Evolutionary conservation across 495 filamentous ascomycete species (phyloP), one percentile per base, ranked within the genome.

Genomic region (Trichoderma erinaceum): DNA sequence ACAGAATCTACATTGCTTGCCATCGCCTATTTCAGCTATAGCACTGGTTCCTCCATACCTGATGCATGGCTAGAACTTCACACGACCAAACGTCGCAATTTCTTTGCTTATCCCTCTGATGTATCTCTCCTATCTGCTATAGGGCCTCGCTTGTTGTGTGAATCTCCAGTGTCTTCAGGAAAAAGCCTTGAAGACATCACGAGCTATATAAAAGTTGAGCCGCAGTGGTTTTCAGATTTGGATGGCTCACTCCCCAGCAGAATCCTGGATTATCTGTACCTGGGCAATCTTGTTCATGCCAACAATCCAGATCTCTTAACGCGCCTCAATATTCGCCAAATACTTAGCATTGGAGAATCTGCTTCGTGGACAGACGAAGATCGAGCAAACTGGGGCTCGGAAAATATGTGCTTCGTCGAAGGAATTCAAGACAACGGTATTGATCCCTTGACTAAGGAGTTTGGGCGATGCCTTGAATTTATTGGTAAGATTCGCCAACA

Each of bases 391-490:
- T 96, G 91, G 87, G 89, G 88, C 0, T 71, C 77, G 18, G 88
- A 92, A 35, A 93, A 93, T 65, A 73, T 95, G 23, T 86, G 96
- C 77, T 83, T 87, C 52, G 86, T 99, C 50, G 87, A 91, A 71
- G 82, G 89, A 23, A 91, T 99, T 16, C 95, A 98, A 75, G 95
- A 99, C 71, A 99, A 99, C 71, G 95, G 95, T 29, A 93, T 98
- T 67, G 95, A 99, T 74, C 88, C 92, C 5, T 77, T 99, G 73
- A 93, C 89, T 64, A 85, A 90, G 38, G 92, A 97, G 69, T 97
- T 97, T 79, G 87, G 88, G 72, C 83, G 89, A 48, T 98, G 95
- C 72, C 79, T 99, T 38, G 87, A 90, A 32, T 99, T 99, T 70
- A 96, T 98, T 77, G 90, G 93, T 97, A 79, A 76, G 89, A 81